These are phyloP conservation scores for Mycena venus DNA, from an alignment of 768 basidiomycete species.

Conservation along the genomic window DNA sequence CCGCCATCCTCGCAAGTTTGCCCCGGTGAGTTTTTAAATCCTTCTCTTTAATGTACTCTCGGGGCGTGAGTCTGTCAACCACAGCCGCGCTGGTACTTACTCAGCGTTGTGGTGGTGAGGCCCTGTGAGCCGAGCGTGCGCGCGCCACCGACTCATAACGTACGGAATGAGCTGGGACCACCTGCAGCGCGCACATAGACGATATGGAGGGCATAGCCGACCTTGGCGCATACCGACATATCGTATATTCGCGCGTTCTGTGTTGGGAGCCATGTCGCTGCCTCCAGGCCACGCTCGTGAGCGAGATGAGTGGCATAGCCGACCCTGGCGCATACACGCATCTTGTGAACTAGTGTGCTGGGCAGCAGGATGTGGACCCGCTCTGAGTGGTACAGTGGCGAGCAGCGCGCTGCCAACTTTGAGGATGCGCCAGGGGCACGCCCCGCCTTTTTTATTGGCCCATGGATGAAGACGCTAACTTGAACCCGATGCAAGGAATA, in stretches of 20 bases:
- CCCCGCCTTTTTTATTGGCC: not conserved
- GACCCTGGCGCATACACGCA: too few species aligned
- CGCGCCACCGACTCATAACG: not conserved
- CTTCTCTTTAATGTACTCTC: too few species aligned
- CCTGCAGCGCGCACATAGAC: not conserved
- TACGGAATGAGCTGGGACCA: not conserved
- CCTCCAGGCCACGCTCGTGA: not conserved
- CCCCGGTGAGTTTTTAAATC: not conserved
- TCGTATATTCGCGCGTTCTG: not conserved
- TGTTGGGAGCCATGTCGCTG: not conserved
- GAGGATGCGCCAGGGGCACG: too few species aligned
- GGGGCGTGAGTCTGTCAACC: too few species aligned
- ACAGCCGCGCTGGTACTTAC: not conserved
- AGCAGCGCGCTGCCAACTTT: too few species aligned
- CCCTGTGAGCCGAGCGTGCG: too few species aligned
- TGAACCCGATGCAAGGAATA: not conserved
- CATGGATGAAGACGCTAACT: not conserved
- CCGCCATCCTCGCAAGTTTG: not conserved
- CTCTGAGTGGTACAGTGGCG: too few species aligned
- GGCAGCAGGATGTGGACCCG: too few species aligned
- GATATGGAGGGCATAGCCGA: not conserved
- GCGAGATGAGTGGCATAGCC: not conserved
- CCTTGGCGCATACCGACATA: not conserved
- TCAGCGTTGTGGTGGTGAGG: not conserved
- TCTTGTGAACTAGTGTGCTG: too few species aligned